These are phyloP conservation scores for Patellaria atrata DNA, from an alignment of 495 filamentous ascomycete genomes.

Conservation along the genomic window DNA sequence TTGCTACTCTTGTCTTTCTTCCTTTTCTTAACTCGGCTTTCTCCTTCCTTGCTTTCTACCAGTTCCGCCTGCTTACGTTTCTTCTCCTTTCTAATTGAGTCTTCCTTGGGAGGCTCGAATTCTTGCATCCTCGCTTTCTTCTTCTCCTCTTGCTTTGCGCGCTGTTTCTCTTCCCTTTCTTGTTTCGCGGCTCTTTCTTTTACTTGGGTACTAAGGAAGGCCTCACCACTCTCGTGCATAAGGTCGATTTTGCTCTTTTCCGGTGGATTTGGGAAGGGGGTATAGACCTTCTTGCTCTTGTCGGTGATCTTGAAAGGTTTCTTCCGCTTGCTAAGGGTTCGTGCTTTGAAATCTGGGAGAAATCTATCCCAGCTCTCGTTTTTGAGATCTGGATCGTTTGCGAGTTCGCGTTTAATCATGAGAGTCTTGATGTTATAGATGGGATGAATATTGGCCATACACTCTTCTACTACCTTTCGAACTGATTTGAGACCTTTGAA, in stretches of 20 bases:
- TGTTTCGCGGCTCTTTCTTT: conserved; percentile 73
- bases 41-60: conserved; percentile 41
- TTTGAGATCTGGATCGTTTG: conserved; percentile 77
- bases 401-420: conserved; percentile 98
- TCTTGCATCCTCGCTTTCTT: conserved; percentile 70
- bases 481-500: conserved; percentile 92
- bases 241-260: conserved; percentile 96
- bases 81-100: conserved; percentile 33
- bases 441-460: conserved; percentile 89
- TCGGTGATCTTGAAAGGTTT: conserved; percentile 77
- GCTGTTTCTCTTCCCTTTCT: conserved; percentile 64
- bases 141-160: conserved; percentile 76
- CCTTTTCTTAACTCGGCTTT: conserved; percentile 29
- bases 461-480: conserved; percentile 79
- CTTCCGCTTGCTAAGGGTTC: conserved; percentile 70
- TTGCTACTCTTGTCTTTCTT: conserved; percentile 12
- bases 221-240: conserved; percentile 96
- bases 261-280: conserved; percentile 54
- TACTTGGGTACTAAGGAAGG: conserved; percentile 82
- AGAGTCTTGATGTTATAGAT: conserved; percentile 95
- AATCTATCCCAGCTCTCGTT: conserved; percentile 92
- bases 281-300: conserved; percentile 89
- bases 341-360: conserved; percentile 95
- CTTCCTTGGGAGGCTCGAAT: conserved; percentile 72
- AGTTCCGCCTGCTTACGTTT: conserved; percentile 45